These are phyloP conservation scores for Podosphaera fusca DNA, from an alignment of 2,329 filamentous ascomycete genomes.

Conservation along the genomic window DNA sequence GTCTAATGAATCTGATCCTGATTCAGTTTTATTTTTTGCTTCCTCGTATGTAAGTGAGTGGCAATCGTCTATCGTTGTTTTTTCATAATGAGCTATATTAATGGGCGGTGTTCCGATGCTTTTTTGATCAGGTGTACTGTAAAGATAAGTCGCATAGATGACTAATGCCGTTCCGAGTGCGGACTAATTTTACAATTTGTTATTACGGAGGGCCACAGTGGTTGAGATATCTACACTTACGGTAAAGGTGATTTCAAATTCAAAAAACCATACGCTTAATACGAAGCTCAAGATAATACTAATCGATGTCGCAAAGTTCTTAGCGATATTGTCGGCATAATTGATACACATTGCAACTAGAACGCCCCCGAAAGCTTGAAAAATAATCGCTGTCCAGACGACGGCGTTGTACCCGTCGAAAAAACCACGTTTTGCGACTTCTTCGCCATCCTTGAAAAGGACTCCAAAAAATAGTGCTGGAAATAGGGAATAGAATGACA, in stretches of 20 bases:
- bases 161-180: conserved; percentile 59
- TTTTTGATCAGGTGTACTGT: conserved; percentile 42
- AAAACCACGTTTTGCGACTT: conserved; percentile 66
- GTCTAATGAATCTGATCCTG: conserved; percentile 14
- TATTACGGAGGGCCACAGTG: neutral
- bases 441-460: conserved; percentile 63
- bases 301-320: conserved; percentile 82
- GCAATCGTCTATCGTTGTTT: conserved; percentile 22
- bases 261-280: conserved; percentile 67
- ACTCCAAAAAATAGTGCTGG: conserved; percentile 73
- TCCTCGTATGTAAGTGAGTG: conserved; percentile 15
- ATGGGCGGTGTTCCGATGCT: conserved; percentile 39
- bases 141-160: conserved; percentile 63
- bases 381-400: conserved; percentile 64
- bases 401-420: conserved; percentile 87
- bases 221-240: conserved; percentile 28
- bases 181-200: conserved; percentile 32
- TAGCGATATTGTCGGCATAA: conserved; percentile 72
- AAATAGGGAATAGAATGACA: conserved; percentile 85
- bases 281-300: conserved; percentile 75
- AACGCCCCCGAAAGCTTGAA: conserved; percentile 69
- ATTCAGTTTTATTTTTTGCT: conserved; percentile 6
- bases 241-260: conserved; percentile 47
- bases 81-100: conserved; percentile 53
- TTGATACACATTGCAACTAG: conserved; percentile 64